A percentile compares a stretch with the other conserved stretches of the same genome.
phyloP scores from a whole-genome alignment of 2,329 filamentous ascomycete species.

The Nothopassalora personata region DNA sequence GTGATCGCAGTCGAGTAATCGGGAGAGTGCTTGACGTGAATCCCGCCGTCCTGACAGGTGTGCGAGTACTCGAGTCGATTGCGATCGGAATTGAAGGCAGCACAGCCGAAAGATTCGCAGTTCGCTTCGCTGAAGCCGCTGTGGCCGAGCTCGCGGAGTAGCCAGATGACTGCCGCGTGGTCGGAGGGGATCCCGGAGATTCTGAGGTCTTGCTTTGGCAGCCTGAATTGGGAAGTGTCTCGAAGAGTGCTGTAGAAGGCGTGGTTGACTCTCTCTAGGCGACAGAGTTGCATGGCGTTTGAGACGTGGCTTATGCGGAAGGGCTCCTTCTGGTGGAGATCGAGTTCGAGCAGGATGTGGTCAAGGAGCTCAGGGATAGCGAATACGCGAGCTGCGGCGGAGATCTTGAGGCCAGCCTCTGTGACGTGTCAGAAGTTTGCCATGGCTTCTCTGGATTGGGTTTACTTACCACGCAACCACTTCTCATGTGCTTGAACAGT shows the following conservation, averaged over 20 bases:
- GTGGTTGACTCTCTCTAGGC: neutral
- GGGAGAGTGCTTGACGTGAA: too few species aligned
- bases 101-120: neutral
- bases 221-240: neutral
- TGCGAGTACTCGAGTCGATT: too few species aligned
- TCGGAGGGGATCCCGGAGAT: neutral
- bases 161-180: neutral
- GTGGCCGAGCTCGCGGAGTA: neutral
- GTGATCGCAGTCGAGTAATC: too few species aligned
- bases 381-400: neutral
- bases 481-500: too few species aligned
- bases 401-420: too few species aligned
- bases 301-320: neutral
- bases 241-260: neutral
- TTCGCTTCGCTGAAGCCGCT: neutral
- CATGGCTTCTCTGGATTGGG: too few species aligned
- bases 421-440: too few species aligned
- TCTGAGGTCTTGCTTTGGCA: neutral
- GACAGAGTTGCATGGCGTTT: neutral
- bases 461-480: too few species aligned
- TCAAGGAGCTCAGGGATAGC: neutral
- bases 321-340: neutral
- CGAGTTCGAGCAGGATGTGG: neutral
- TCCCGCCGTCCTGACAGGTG: neutral
- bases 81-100: neutral